A percentile compares a stretch with the other conserved stretches of the same genome.
These are phyloP conservation scores for Boletus speciosus DNA, from an alignment of 768 basidiomycete genomes.

Conservation along the genomic window DNA sequence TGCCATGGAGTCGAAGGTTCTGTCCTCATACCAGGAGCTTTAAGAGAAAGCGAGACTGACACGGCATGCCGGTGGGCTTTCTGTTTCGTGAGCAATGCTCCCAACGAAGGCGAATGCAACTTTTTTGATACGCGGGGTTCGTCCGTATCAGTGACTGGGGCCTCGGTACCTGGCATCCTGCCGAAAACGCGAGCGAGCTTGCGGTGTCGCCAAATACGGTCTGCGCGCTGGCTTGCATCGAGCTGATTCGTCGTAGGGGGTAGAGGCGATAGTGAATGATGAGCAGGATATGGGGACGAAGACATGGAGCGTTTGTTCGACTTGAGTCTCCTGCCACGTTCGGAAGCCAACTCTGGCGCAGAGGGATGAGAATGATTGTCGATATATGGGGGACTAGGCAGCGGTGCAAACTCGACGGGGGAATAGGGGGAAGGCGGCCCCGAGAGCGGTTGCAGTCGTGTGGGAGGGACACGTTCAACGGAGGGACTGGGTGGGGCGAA, in stretches of 20 bases:
- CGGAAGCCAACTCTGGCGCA: slow-evolving; percentile 45
- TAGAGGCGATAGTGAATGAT: slow-evolving; percentile 22
- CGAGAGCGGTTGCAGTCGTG: slow-evolving; percentile 16
- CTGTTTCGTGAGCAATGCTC: slow-evolving; percentile 30
- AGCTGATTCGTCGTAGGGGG: slow-evolving; percentile 71
- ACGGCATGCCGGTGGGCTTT: slow-evolving; percentile 31
- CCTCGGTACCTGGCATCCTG: slow-evolving; percentile 52
- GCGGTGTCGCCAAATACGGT: slow-evolving; percentile 66
- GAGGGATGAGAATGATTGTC: slow-evolving; percentile 45
- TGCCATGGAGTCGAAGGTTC: slow-evolving; percentile 34
- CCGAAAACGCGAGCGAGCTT: slow-evolving; percentile 84
- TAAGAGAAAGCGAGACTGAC: slow-evolving; percentile 28
- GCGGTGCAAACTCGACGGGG: slow-evolving; percentile 30
- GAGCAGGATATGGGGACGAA: slow-evolving; percentile 24
- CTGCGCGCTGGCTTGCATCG: slow-evolving; percentile 60
- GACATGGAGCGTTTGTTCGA: slow-evolving; percentile 28
- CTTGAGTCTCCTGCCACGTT: slow-evolving; percentile 25
- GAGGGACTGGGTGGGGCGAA: slow-evolving; percentile 30
- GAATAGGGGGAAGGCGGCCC: slow-evolving; percentile 29
- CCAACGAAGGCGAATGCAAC: slow-evolving; percentile 23
- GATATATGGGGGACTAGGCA: slow-evolving; percentile 6
- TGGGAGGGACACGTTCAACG: slow-evolving; percentile 5
- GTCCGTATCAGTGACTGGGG: slow-evolving; percentile 23
- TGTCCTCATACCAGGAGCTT: slow-evolving; percentile 14
- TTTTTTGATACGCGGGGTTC: slow-evolving; percentile 23